A percentile compares a stretch with the other conserved stretches of the same genome.
Evolutionary conservation across 768 basidiomycete genomes (phyloP).

Genomic region (Tulasnella sp.): DNA sequence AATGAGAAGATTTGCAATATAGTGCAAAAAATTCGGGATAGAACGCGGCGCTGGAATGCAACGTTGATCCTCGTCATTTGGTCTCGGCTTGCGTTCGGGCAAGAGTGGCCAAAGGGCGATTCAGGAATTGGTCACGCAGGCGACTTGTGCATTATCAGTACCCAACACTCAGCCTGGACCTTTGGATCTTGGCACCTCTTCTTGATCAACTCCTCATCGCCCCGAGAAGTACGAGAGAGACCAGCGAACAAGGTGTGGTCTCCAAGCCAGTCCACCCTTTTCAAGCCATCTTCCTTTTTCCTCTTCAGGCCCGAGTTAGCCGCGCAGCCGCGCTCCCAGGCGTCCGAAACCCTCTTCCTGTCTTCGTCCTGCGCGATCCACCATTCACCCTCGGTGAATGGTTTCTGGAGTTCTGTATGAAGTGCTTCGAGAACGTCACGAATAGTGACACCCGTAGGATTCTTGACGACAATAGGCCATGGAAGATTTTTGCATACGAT

Average conservation of each 20-base stretch:
- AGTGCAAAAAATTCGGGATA: too few species aligned
- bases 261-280: conserved; percentile 10
- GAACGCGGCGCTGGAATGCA: too few species aligned
- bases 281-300: conserved; percentile 8
- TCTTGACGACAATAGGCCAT: conserved; percentile 8
- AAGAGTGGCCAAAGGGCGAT: too few species aligned
- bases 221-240: too few species aligned
- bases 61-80: too few species aligned
- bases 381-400: conserved; percentile 13
- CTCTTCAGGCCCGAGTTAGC: conserved; percentile 2
- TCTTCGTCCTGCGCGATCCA: conserved; percentile 15
- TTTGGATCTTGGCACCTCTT: conserved; percentile 2
- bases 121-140: too few species aligned
- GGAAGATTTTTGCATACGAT: conserved; percentile 9
- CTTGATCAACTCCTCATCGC: conserved; percentile 13
- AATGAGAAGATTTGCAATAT: too few species aligned
- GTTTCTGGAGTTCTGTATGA: conserved; percentile 1
- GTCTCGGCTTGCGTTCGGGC: too few species aligned
- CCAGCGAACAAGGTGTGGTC: conserved; percentile 11
- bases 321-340: conserved; percentile 4
- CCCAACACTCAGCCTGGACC: conserved; percentile 10
- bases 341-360: conserved; percentile 2
- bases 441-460: conserved; percentile 10
- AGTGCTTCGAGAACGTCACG: conserved; percentile 6
- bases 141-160: conserved; percentile 5